These are phyloP conservation scores for Salvia rosmarinus DNA, from an alignment of 257 asterid species.

Conservation along the genomic window DNA sequence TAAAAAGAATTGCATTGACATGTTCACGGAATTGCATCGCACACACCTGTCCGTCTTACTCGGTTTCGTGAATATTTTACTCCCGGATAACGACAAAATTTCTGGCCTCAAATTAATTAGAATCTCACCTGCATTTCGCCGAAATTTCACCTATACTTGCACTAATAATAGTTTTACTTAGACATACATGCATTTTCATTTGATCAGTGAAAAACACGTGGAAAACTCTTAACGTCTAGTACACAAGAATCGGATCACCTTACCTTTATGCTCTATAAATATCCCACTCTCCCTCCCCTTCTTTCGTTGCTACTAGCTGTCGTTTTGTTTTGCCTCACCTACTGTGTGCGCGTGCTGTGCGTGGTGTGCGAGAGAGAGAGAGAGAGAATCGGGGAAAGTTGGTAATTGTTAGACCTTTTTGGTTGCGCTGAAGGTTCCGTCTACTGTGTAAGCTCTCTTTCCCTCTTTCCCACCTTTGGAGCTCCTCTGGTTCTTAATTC, in stretches of 20 bases:
- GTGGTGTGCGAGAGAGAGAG: conserved; percentile 18
- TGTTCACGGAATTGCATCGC: background rate
- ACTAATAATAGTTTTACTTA: background rate
- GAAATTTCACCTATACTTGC: conserved; percentile 43
- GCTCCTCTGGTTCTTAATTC: background rate
- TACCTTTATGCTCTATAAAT: conserved; percentile 50
- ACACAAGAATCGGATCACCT: conserved; percentile 62
- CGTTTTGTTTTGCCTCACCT: background rate
- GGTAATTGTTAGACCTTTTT: background rate
- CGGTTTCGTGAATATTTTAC: conserved; percentile 27
- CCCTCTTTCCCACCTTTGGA: background rate
- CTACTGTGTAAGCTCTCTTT: conserved; percentile 38
- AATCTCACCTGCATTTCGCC: conserved; percentile 35
- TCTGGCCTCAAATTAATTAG: conserved; percentile 27
- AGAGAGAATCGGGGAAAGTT: conserved; percentile 13
- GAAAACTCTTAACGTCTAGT: conserved; percentile 34
- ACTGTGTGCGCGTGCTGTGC: conserved; percentile 15
- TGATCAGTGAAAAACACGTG: background rate
- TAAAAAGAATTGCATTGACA: background rate
- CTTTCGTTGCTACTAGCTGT: conserved; percentile 6
- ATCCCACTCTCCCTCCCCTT: conserved; percentile 22
- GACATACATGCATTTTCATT: background rate
- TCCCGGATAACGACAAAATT: conserved; percentile 14
- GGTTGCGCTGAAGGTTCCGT: conserved; percentile 30
- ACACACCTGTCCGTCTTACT: conserved; percentile 19